phyloP scores from a whole-genome alignment of 345 rosid genomes.

The Eucalyptus tenuipes region DNA sequence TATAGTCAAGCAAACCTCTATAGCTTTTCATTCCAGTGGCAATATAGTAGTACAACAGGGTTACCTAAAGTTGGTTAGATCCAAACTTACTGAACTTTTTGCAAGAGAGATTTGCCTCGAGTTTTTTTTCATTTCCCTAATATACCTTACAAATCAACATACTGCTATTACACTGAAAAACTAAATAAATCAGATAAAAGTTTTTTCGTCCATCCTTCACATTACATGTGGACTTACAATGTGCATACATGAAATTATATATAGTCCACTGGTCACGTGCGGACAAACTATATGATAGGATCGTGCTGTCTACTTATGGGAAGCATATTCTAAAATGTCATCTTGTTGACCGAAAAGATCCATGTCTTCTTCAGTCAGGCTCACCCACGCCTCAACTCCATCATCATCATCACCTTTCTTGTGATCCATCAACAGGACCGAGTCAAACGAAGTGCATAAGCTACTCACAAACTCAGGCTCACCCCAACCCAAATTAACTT shows the following conservation, averaged over 20 bases:
- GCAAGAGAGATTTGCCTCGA: not conserved
- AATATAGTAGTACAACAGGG: no score
- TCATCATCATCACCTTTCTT: not conserved
- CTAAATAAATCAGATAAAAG: not conserved
- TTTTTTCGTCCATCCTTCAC: not conserved
- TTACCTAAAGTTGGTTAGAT: not conserved
- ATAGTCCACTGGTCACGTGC: no score
- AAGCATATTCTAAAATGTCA: not conserved
- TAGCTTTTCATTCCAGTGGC: not conserved
- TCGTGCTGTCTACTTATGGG: not conserved
- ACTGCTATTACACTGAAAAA: not conserved
- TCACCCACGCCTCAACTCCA: constrained; percentile 40
- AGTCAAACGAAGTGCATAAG: not conserved
- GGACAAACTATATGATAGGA: not conserved
- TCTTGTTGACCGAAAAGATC: not conserved
- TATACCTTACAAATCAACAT: not conserved
- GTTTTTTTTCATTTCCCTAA: not conserved
- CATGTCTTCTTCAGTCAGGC: constrained; percentile 1
- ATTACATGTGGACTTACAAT: not conserved
- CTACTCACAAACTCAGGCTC: not conserved
- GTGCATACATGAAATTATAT: not conserved
- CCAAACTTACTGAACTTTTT: not conserved
- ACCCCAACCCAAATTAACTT: not conserved
- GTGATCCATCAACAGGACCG: not conserved
- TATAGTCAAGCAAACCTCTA: not conserved